Conservation (phyloP, 805 yeast species). For the Komagataella kurtzmanii region DNA sequence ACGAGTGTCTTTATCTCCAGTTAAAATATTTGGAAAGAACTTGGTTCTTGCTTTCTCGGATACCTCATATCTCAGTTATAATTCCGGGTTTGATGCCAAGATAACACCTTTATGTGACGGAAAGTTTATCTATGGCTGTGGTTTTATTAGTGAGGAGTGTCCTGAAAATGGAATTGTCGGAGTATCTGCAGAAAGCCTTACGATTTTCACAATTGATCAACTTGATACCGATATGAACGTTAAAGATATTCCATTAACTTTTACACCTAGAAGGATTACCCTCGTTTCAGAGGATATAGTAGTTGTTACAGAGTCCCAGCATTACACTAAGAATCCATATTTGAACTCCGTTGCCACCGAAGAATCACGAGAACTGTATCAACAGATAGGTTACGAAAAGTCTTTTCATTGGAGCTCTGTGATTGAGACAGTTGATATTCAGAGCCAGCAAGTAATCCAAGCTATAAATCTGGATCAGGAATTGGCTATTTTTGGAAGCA, state of each 20-base stretch:
- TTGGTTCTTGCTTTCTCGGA: slow-evolving; percentile 38
- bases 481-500: slow-evolving; percentile 28
- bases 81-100: slow-evolving; percentile 20
- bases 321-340: slow-evolving; percentile 20
- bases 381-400: slow-evolving; percentile 28
- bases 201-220: slow-evolving; percentile 41
- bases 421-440: slow-evolving; percentile 31
- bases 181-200: slow-evolving; percentile 33
- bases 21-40: slow-evolving; percentile 17
- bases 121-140: slow-evolving; percentile 28
- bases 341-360: slow-evolving; percentile 12
- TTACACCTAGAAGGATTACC: slow-evolving; percentile 30
- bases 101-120: slow-evolving; percentile 33
- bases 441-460: slow-evolving; percentile 20
- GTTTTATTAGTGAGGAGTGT: slow-evolving; percentile 52
- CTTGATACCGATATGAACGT: slow-evolving; percentile 17
- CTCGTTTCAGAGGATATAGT: neutral
- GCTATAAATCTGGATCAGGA: slow-evolving; percentile 28
- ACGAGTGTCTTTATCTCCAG: slow-evolving; percentile 36
- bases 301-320: slow-evolving; percentile 34
- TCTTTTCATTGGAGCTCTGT: slow-evolving; percentile 35
- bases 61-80: slow-evolving; percentile 40
- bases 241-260: slow-evolving; percentile 29
- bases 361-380: slow-evolving; percentile 21
- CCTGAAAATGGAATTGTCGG: slow-evolving; percentile 51